Conservation (phyloP, 768 basidiomycete genomes). For the Naematelia encephala region DNA sequence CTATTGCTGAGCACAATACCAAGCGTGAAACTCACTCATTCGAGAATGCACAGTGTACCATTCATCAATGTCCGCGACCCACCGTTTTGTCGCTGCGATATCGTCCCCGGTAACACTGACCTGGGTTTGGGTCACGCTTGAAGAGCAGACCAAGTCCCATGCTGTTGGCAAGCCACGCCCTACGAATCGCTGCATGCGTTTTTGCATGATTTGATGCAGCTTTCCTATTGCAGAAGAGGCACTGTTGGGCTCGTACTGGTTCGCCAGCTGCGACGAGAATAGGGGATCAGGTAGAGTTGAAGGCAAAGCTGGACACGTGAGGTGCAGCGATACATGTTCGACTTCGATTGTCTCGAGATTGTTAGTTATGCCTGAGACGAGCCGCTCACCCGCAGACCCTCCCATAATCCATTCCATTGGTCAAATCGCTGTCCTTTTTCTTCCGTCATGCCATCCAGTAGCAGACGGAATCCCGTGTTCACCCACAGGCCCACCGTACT, state of each 20-base stretch:
- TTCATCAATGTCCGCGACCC: slow-evolving; percentile 9
- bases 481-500: slow-evolving; percentile 9
- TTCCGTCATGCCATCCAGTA: slow-evolving; percentile 1
- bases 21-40: neutral
- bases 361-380: too few relatives aligned
- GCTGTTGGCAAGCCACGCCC: slow-evolving; percentile 2
- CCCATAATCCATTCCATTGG: slow-evolving; percentile 10
- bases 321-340: slow-evolving; percentile 11
- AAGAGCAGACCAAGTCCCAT: neutral
- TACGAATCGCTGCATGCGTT: slow-evolving; percentile 4
- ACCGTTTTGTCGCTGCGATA: slow-evolving; percentile 3
- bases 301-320: slow-evolving; percentile 8
- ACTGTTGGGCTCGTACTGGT: neutral
- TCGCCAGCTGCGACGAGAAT: neutral
- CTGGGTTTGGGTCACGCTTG: neutral
- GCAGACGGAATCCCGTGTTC: slow-evolving; percentile 6
- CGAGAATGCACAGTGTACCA: slow-evolving; percentile 6
- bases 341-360: slow-evolving; percentile 3
- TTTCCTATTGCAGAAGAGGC: neutral
- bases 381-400: slow-evolving; percentile 10
- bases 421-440: neutral
- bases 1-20: neutral
- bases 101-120: neutral
- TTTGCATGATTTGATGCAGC: slow-evolving; percentile 11
- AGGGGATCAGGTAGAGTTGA: neutral